Base-by-base conservation (phyloP, 495 filamentous ascomycete genomes). In the Aspergillus egyptiacus region DNA sequence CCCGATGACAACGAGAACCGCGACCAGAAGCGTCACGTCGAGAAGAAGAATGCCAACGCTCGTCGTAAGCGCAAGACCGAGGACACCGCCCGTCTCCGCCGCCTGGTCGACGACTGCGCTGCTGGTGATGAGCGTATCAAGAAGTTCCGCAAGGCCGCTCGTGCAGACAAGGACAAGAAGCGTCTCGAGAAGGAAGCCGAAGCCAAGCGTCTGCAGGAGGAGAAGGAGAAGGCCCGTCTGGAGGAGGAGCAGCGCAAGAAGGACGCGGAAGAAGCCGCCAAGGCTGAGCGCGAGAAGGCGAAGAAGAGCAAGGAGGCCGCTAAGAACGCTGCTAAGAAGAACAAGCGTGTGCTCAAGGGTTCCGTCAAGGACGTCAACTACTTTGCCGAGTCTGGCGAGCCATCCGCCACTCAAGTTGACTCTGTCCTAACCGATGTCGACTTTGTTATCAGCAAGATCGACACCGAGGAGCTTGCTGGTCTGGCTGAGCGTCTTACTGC, bases 11-110 rank as follows among this genome's bases (percentile, higher is more conserved):
- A 88, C 71, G 93, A 96, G 75, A 94, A 89, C 79, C 88, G 93
- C 66, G 89, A 97, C 73, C 93, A 98, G 78, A 96, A 95, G 78
- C 88, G 93, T 38, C 90, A 96, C 72, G 80, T 89, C 50, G 94
- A 98, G 77, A 84, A 89, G 59, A 98, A 98, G 82, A 98, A 98
- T 72, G 81, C 87, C 74, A 95, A 95, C 64, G 85, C 89, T 30
- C 88, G 93, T 65, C 89, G 91, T 68, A 97, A 97, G 88, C 93
- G 88, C 79, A 98, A 98, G 90, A 87, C 83, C 15, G 93, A 98
- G 79, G 93, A 98, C 68, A 94, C 84, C 56, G 80, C 86, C 27
- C 87, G 93, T 58, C 79, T 97, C 50, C 81, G 91, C 55, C 83
- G 87, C 67, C 70, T 97, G 35, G 81, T 98, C 27, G 94, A 98